phyloP scores from a whole-genome alignment of 345 rosid genomes.

The Populus tremula region DNA sequence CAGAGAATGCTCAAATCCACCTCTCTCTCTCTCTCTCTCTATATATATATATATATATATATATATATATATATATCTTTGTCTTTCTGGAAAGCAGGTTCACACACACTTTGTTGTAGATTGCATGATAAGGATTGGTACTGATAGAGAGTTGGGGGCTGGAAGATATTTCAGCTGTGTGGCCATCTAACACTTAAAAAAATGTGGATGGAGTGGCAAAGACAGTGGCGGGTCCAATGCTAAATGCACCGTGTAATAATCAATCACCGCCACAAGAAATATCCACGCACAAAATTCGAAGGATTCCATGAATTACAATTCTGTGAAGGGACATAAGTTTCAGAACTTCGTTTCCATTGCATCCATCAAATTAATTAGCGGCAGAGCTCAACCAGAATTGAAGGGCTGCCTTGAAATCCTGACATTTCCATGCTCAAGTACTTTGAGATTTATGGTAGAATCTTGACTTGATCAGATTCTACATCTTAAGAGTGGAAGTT shows the following conservation, averaged over 20 bases:
- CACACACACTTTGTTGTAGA: background rate
- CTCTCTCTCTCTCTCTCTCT: background rate
- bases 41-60: no score
- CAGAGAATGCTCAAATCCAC: background rate
- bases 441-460: background rate
- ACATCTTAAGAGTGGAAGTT: background rate
- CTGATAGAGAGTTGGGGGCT: background rate
- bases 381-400: background rate
- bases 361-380: background rate
- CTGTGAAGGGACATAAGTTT: background rate
- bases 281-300: background rate
- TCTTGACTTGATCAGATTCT: background rate
- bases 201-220: background rate
- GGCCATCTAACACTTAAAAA: background rate
- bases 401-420: background rate
- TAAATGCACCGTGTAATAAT: background rate
- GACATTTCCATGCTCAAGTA: background rate
- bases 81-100: background rate
- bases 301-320: background rate
- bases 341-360: background rate
- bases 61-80: no score
- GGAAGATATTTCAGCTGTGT: background rate
- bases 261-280: background rate
- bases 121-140: background rate
- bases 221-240: background rate